A percentile compares a stretch with the other conserved stretches of the same genome.
These are phyloP conservation scores for Leccinum colubrinum DNA, from an alignment of 1,284 basidiomycete genomes.

Conservation along the genomic window DNA sequence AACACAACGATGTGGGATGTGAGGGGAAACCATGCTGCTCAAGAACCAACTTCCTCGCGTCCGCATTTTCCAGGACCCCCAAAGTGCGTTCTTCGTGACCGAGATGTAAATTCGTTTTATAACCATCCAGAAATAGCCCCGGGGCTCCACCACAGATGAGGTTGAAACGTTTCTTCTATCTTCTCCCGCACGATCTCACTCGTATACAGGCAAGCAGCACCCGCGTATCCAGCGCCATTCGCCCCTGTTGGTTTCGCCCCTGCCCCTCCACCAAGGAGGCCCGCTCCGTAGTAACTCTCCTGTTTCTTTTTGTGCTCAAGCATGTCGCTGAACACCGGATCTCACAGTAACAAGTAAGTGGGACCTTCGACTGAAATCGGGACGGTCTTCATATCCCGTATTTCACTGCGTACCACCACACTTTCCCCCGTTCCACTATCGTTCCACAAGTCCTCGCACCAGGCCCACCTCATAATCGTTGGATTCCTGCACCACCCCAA, in stretches of 20 bases:
- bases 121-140: slow-evolving; percentile 10
- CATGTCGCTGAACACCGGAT: slow-evolving; percentile 5
- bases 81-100: slow-evolving; percentile 17
- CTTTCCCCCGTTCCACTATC: slow-evolving; percentile 27
- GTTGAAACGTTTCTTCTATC: not conserved
- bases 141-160: slow-evolving; percentile 16
- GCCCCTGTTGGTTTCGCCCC: slow-evolving; percentile 15
- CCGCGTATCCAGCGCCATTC: slow-evolving; percentile 19
- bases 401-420: slow-evolving; percentile 27
- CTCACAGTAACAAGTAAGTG: slow-evolving; percentile 26
- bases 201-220: slow-evolving; percentile 15
- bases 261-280: slow-evolving; percentile 15
- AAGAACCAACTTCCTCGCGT: slow-evolving; percentile 15
- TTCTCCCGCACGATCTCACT: not conserved
- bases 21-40: slow-evolving; percentile 16
- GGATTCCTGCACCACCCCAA: not conserved
- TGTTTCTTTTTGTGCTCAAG: not conserved
- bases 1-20: slow-evolving; percentile 31
- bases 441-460: not conserved
- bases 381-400: slow-evolving; percentile 14
- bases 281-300: slow-evolving; percentile 20
- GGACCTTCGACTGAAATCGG: slow-evolving; percentile 7
- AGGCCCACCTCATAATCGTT: not conserved
- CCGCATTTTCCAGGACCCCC: slow-evolving; percentile 14
- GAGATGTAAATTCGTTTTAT: not conserved